Evolutionary conservation across 2,329 filamentous ascomycete genomes (phyloP), one percentile per base, ranked within the genome.

Genomic region (Annulohypoxylon truncatum): DNA sequence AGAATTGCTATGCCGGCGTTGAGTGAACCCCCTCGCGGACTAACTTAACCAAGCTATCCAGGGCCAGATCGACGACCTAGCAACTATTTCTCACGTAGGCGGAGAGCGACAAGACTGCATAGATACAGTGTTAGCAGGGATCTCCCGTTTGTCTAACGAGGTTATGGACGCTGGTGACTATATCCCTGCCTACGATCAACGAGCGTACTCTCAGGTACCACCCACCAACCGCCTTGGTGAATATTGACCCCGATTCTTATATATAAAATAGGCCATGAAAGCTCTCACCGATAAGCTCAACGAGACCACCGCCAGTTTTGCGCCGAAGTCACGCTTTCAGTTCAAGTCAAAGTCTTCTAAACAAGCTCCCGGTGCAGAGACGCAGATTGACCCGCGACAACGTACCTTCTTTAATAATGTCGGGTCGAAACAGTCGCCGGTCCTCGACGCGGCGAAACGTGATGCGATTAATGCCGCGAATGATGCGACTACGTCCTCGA

Each of bases 141-240:
- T 98, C 73, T 90, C 92, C 28, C 87, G 89, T 61, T 85, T 98
- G 13, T 94, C 93, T 1, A 91, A 91, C 69, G 90, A 96, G 73
- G 92, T 97, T 38, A 90, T 92, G 71, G 94, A 97, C 79, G 92
- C 92, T 0, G 88, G 91, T 1, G 89, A 90, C 60, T 93, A 90
- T 71, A 88, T 97, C 13, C 94, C 96, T 2, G 89, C 93, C 6
- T 96, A 97, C 76, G 96, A 98, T 74, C 93, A 96, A 77, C 89
- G 92, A 72, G 90, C 91, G 22, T 98, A 97, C 76, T 87, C 90
- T 44, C 89, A 94, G 81, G 92, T 94, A 79, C 58, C 26, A 53
- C 18, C 4, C 2, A 35, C 40, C 5, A 5, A 24, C 8, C 12
- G 1, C n/a, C 10, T 35, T 22, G 7, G 26, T 38, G 28, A 31